These are phyloP conservation scores for Henckelia pumila DNA, from an alignment of 257 asterid genomes.

Conservation along the genomic window DNA sequence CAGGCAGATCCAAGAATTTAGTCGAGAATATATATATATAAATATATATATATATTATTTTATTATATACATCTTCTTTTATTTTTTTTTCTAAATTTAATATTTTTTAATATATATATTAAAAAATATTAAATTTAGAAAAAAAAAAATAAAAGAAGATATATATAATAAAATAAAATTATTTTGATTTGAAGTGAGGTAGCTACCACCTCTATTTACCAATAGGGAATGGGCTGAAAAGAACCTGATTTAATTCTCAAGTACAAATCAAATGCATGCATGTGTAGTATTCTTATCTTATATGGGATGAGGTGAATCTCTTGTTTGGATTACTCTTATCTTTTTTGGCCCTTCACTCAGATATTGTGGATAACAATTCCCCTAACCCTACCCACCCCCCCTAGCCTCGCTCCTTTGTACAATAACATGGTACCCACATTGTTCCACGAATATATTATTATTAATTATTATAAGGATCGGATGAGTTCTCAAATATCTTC, in stretches of 20 bases:
- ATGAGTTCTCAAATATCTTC: constrained; percentile 24
- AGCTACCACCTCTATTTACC: too few relatives aligned
- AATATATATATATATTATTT: too few relatives aligned
- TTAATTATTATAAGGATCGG: not conserved
- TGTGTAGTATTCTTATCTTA: constrained; percentile 41
- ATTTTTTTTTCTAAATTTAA: too few relatives aligned
- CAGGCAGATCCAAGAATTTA: too few relatives aligned
- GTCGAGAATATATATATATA: too few relatives aligned
- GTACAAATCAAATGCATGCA: not conserved
- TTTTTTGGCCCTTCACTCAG: constrained; percentile 84
- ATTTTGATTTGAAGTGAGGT: too few relatives aligned
- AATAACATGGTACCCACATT: not conserved
- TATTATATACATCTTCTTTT: too few relatives aligned
- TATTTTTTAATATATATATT: too few relatives aligned
- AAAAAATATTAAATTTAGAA: too few relatives aligned
- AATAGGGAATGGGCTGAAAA: not conserved
- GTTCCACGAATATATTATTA: not conserved
- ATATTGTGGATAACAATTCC: constrained; percentile 62
- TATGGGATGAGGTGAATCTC: constrained; percentile 64
- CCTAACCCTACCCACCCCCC: constrained; percentile 5
- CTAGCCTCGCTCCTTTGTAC: too few relatives aligned
- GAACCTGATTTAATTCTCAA: not conserved
- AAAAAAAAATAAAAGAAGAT: too few relatives aligned
- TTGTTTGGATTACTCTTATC: constrained; percentile 68
- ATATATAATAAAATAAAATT: too few relatives aligned